These are phyloP conservation scores for Saccharomycopsis hybrid DNA, from an alignment of 1,139 yeast genomes.

Conservation along the genomic window DNA sequence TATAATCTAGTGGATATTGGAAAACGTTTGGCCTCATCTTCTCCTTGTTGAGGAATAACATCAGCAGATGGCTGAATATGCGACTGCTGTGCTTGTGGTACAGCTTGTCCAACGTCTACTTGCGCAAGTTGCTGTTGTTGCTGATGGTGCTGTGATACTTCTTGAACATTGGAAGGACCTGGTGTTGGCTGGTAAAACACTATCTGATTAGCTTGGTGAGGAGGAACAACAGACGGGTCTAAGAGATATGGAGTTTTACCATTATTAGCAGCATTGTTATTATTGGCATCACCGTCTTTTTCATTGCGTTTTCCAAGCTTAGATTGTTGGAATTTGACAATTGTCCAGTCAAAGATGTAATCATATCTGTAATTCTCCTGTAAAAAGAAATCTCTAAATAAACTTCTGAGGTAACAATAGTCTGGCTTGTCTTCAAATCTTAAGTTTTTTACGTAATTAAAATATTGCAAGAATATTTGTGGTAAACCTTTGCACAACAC, in stretches of 20 bases:
- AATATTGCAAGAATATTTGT: constrained; percentile 78
- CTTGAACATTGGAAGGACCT: too few species aligned
- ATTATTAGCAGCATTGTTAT: constrained; percentile 3
- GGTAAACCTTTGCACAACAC: constrained; percentile 90
- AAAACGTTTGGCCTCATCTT: too few species aligned
- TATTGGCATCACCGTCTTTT: neutral
- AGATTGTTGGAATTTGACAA: constrained; percentile 72
- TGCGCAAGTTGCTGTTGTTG: too few species aligned
- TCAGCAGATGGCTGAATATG: too few species aligned
- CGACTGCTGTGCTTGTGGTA: too few species aligned
- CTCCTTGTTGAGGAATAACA: too few species aligned
- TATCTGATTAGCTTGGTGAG: constrained; percentile 20
- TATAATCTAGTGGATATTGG: too few species aligned
- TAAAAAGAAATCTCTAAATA: constrained; percentile 83
- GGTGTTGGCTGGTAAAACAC: constrained; percentile 18
- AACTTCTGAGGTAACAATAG: constrained; percentile 79
- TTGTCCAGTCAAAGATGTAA: constrained; percentile 95
- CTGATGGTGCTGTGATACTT: too few species aligned
- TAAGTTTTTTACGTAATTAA: constrained; percentile 82
- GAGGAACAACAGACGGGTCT: constrained; percentile 18
- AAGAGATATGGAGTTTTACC: constrained; percentile 18
- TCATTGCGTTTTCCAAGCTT: constrained; percentile 33
- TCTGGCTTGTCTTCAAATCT: constrained; percentile 97
- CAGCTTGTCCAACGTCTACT: too few species aligned
- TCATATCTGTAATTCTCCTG: constrained; percentile 90